Evolutionary conservation across 2,329 filamentous ascomycete genomes (phyloP).

Genomic region (Sclerotinia subarctica): DNA sequence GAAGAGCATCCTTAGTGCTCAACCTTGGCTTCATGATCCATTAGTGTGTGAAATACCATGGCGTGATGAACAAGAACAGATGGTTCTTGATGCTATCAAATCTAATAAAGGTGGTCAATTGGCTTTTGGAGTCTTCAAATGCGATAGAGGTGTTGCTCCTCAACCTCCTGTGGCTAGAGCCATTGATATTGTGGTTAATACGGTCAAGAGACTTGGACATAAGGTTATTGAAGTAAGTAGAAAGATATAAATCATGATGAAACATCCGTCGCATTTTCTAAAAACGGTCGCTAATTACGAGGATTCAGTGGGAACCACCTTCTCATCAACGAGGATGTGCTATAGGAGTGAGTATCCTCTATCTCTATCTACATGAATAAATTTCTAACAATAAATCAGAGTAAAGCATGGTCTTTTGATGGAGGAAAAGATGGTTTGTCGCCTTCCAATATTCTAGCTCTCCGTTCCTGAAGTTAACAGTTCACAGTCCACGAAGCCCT

Average conservation of each 20-base stretch:
- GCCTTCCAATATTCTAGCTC: neutral
- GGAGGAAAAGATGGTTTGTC: conserved; percentile 46
- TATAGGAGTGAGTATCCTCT: conserved; percentile 42
- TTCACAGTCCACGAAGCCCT: conserved; percentile 46
- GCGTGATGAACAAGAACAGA: conserved; percentile 46
- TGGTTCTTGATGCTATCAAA: conserved; percentile 42
- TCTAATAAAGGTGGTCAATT: conserved; percentile 42
- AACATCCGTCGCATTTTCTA: neutral
- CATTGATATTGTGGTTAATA: conserved; percentile 48
- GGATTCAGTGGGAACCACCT: conserved; percentile 52
- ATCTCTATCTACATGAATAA: conserved; percentile 22
- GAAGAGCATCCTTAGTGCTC: conserved; percentile 52
- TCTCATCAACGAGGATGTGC: conserved; percentile 43
- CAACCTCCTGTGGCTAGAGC: conserved; percentile 58
- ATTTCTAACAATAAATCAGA: conserved; percentile 23
- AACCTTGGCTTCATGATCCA: conserved; percentile 67
- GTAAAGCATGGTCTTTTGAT: conserved; percentile 45
- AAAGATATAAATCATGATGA: neutral
- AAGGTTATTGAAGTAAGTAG: conserved; percentile 45
- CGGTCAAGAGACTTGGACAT: conserved; percentile 52
- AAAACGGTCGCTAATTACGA: neutral
- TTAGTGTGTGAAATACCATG: conserved; percentile 64
- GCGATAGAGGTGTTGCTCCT: conserved; percentile 49
- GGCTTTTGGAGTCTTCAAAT: conserved; percentile 52
- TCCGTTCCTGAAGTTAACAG: neutral